phyloP scores from a whole-genome alignment of 1,284 basidiomycete species.

The Puccinia horiana region DNA sequence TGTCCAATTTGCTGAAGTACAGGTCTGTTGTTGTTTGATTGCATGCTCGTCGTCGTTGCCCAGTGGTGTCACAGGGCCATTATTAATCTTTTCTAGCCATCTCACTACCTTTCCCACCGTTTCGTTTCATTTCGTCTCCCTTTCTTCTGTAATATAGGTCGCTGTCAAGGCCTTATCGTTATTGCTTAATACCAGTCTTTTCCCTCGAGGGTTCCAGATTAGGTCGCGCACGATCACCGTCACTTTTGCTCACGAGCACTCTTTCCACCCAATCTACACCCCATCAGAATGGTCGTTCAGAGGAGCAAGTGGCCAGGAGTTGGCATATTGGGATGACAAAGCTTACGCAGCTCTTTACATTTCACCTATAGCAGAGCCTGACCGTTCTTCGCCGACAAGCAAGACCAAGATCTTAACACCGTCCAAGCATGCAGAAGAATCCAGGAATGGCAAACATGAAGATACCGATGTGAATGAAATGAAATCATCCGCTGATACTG shows the following conservation, averaged over 20 bases:
- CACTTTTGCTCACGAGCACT: conserved; percentile 54
- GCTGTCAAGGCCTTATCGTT: conserved; percentile 52
- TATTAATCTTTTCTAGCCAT: neutral
- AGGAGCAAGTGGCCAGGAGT: conserved; percentile 50
- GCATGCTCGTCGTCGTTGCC: neutral
- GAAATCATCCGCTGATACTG: conserved; percentile 53
- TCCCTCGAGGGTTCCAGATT: conserved; percentile 54
- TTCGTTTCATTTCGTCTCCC: conserved; percentile 46
- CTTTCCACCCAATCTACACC: conserved; percentile 54
- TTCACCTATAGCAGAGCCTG: conserved; percentile 26
- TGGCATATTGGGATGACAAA: conserved; percentile 56
- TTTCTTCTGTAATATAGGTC: conserved; percentile 44
- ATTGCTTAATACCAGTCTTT: conserved; percentile 52
- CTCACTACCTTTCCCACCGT: neutral
- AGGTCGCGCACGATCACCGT: conserved; percentile 51
- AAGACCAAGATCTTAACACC: conserved; percentile 14
- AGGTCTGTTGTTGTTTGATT: conserved; percentile 63
- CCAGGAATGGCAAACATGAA: conserved; percentile 24
- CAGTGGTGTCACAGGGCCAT: neutral
- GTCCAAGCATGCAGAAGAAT: neutral
- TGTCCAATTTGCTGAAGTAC: conserved; percentile 79
- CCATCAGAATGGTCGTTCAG: conserved; percentile 53
- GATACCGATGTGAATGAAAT: conserved; percentile 55
- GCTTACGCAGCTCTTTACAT: conserved; percentile 51
- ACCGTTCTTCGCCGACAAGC: conserved; percentile 26